These are phyloP conservation scores for Rhynchosporium secalis DNA, from an alignment of 2,329 filamentous ascomycete species.

Conservation along the genomic window DNA sequence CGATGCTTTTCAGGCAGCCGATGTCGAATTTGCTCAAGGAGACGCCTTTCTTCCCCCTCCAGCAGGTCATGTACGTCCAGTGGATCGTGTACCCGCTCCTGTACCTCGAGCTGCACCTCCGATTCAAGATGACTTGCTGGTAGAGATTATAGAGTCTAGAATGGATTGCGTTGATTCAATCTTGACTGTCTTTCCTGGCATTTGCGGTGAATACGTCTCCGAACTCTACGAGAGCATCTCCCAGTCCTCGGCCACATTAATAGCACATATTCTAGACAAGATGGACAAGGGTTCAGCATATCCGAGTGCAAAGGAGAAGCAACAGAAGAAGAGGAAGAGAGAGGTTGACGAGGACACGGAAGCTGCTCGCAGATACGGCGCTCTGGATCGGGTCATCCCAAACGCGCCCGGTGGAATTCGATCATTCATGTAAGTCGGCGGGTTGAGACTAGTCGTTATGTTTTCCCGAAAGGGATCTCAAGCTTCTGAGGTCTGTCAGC, in stretches of 20 bases:
- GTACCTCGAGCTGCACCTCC: conserved; percentile 1
- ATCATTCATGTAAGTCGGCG: conserved; percentile 29
- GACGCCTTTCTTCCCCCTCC: background rate
- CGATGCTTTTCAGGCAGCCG: conserved; percentile 4
- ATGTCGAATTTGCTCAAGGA: conserved; percentile 7
- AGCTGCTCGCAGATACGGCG: conserved; percentile 39
- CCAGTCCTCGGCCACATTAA: conserved; percentile 34
- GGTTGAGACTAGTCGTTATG: background rate
- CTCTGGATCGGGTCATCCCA: conserved; percentile 34
- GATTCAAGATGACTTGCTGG: background rate
- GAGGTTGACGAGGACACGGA: conserved; percentile 42
- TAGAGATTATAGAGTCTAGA: conserved; percentile 16
- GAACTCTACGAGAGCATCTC: conserved; percentile 40
- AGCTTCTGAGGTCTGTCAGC: background rate
- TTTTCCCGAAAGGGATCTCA: background rate
- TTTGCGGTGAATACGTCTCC: conserved; percentile 45
- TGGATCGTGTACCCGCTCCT: background rate
- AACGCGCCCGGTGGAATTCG: conserved; percentile 22
- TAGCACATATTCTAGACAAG: conserved; percentile 44
- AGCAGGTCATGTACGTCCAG: background rate
- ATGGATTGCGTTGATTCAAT: conserved; percentile 41
- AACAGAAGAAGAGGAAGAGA: conserved; percentile 41
- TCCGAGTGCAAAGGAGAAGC: conserved; percentile 45
- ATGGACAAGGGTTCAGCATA: conserved; percentile 45
- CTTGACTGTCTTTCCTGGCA: conserved; percentile 48